These are phyloP conservation scores for Aschersonia sp. DNA, from an alignment of 2,329 filamentous ascomycete genomes.

Conservation along the genomic window DNA sequence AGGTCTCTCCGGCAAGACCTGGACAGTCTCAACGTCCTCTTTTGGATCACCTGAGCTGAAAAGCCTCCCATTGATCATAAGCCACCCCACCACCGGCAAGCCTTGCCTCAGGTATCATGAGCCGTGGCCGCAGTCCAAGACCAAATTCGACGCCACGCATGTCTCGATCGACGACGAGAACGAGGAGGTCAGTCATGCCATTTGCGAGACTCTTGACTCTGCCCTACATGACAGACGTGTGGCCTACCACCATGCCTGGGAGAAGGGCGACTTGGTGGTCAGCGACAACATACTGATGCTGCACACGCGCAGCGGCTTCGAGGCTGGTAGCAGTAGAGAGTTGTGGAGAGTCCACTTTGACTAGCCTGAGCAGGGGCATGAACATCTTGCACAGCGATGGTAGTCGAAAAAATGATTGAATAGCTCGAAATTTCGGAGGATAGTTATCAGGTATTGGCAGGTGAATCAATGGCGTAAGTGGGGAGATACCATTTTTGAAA, in stretches of 20 bases:
- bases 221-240: slow-evolving; percentile 35
- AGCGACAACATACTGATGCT: slow-evolving; percentile 35
- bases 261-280: slow-evolving; percentile 38
- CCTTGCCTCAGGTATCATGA: slow-evolving; percentile 41
- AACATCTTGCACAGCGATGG: too few species aligned
- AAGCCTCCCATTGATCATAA: slow-evolving; percentile 26
- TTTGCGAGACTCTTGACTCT: slow-evolving; percentile 24
- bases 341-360: slow-evolving; percentile 38
- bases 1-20: slow-evolving; percentile 24
- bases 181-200: slow-evolving; percentile 14
- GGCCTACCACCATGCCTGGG: slow-evolving; percentile 35
- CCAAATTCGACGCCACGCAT: slow-evolving; percentile 30
- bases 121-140: slow-evolving; percentile 36
- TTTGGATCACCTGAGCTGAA: slow-evolving; percentile 29
- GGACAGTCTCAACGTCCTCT: slow-evolving; percentile 31
- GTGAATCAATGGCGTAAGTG: too few species aligned
- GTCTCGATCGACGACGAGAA: slow-evolving; percentile 24
- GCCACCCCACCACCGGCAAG: slow-evolving; percentile 27
- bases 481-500: too few species aligned
- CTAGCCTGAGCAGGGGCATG: slow-evolving; percentile 7
- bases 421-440: too few species aligned
- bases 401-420: too few species aligned
- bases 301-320: slow-evolving; percentile 34
- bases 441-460: too few species aligned
- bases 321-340: slow-evolving; percentile 26